Percentiles rank a stretch among this genome's conserved stretches.
phyloP scores from a whole-genome alignment of 1,139 yeast species.

The Saccharomycopsis phalli region DNA sequence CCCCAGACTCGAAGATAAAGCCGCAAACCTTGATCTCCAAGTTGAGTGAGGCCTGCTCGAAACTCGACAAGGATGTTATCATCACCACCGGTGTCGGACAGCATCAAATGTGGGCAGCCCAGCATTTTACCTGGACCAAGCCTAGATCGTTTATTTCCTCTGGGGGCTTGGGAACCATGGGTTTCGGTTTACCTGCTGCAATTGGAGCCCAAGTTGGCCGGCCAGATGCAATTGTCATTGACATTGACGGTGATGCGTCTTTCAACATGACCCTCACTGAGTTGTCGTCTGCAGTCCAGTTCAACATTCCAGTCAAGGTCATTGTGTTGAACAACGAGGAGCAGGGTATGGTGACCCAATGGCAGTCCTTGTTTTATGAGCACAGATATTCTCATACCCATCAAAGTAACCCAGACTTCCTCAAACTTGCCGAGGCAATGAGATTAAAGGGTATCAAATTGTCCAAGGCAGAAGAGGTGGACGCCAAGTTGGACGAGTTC shows the following conservation, averaged over 20 bases:
- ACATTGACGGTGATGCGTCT: constrained; percentile 97
- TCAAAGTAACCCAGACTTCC: constrained; percentile 87
- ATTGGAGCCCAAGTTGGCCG: constrained; percentile 96
- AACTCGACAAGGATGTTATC: constrained; percentile 65
- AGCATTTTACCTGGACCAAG: constrained; percentile 84
- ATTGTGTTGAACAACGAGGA: constrained; percentile 91
- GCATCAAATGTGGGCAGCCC: constrained; percentile 99
- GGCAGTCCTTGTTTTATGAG: constrained; percentile 96
- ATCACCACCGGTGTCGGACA: constrained; percentile 98
- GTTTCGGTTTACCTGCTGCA: constrained; percentile 94
- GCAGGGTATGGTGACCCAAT: constrained; percentile 99
- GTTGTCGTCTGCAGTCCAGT: constrained; percentile 90
- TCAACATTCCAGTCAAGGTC: constrained; percentile 80
- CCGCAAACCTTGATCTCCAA: constrained; percentile 88
- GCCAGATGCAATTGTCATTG: constrained; percentile 91
- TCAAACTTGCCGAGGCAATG: constrained; percentile 91
- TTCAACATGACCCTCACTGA: constrained; percentile 96
- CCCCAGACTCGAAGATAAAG: constrained; percentile 74
- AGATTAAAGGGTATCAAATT: constrained; percentile 79
- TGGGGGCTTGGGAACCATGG: constrained; percentile 99
- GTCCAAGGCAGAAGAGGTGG: constrained; percentile 55
- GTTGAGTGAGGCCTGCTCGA: constrained; percentile 62
- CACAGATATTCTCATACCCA: constrained; percentile 96
- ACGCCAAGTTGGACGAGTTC: constrained; percentile 59
- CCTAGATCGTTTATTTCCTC: constrained; percentile 94